Base-by-base conservation (phyloP, 805 yeast species). In the Barnettozyma wickerhamii region DNA sequence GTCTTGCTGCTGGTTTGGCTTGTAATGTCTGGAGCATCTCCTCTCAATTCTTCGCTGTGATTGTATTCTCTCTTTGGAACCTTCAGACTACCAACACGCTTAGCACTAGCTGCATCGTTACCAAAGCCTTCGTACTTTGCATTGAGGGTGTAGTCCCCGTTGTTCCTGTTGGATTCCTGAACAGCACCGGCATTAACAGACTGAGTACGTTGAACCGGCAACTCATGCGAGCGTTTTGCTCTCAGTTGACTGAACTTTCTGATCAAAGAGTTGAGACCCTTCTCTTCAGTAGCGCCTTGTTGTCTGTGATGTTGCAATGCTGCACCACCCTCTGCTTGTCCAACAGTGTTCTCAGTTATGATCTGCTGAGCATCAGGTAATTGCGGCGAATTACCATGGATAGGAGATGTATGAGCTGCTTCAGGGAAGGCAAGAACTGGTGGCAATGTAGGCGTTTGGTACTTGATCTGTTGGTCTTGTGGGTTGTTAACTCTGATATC, bases 381-480 rank as follows among this genome's bases (percentile, higher is more conserved):
- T 30, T 64, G 50, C 56, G 69, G 74, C 63, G 41, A 60, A 56
- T 49, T 64, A 60, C 49, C 69, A 73, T 6, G 74, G 65, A 26
- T 69, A 63, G 77, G 77, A 58, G 63, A 76, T 52, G 57, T 77
- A 65, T 65, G 75, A 42, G 62, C 74, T 65, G 58, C 69, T 61
- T 68, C 81, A 56, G 66, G 77, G 62, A 47, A 67, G 53, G 63
- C 70, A 56, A 64, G 56, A 54, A 53, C 62, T 49, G 66, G 75
- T 53, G 58, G 75, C 21, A 40, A 59, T 43, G 38, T 66, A 63
- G 55, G 78, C 63, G 56, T 53, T 13, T 41, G 18, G 13, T 32
- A n/a, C 7, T 30, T 18, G 2, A 34, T 27, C 18, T 19, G 32
- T 13, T 4, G 18, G 13, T n/a, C n/a, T 6, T 19, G 10, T 5